These are phyloP conservation scores for Penicillium dipodomyicola DNA, from an alignment of 495 filamentous ascomycete species.

Conservation along the genomic window DNA sequence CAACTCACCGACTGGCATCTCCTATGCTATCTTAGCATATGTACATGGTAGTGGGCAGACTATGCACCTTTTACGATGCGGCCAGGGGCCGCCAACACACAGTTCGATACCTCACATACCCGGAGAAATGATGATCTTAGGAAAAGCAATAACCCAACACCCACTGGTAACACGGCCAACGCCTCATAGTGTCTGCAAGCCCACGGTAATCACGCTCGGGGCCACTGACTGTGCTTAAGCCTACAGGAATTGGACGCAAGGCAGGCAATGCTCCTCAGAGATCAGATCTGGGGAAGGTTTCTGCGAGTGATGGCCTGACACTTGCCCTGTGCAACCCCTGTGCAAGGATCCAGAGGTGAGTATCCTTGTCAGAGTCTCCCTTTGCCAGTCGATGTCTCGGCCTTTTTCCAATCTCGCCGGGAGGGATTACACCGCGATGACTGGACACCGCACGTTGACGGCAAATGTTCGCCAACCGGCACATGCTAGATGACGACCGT, in stretches of 20 bases:
- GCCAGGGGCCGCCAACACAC: constrained; percentile 9
- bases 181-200: background rate
- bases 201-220: constrained; percentile 2
- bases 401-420: constrained; percentile 18
- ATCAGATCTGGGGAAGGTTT: constrained; percentile 21
- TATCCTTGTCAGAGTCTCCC: constrained; percentile 21
- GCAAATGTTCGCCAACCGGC: background rate
- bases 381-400: constrained; percentile 21
- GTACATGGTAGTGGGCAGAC: background rate
- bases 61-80: constrained; percentile 1
- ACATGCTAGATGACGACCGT: constrained; percentile 8
- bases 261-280: background rate
- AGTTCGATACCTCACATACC: constrained; percentile 4
- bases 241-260: constrained; percentile 15
- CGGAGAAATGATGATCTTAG: constrained; percentile 5
- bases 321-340: constrained; percentile 20
- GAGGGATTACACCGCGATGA: constrained; percentile 2
- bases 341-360: constrained; percentile 16
- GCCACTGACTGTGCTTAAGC: background rate
- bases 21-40: background rate
- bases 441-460: background rate
- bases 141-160: background rate
- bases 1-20: background rate
- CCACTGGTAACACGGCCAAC: constrained; percentile 1
- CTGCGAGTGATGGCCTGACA: constrained; percentile 27